Base-by-base conservation (phyloP, 2,329 filamentous ascomycete genomes). In the Xylaria sp. region DNA sequence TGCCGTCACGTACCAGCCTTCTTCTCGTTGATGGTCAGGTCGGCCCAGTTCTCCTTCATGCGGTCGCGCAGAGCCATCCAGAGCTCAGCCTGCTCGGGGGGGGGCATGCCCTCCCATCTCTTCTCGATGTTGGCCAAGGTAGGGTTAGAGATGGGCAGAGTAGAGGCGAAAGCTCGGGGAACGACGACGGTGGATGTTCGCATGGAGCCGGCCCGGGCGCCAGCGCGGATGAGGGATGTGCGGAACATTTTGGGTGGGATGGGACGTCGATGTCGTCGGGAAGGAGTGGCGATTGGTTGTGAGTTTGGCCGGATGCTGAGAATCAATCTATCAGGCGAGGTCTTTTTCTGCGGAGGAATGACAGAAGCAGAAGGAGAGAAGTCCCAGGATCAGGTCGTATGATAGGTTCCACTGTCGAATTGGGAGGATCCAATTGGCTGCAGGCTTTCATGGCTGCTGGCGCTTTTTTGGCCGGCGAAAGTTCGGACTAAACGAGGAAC, bases 21-120 rank as follows among this genome's bases (percentile, higher is more conserved):
- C 90, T 99, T 96, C 85, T 99, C 94, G 79, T 94, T 89, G 73
- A 95, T 69, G 55, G 94, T 97, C 81, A 99, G 82, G 74, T 97
- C 91, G 74, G 88, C 85, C 94, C 94, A 99, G 82, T 91, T 92
- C 71, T 85, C 87, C 90, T 96, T 97, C 94, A 99, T 99, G 74
- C 94, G 89, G 81, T 99, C 94, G 78, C 94, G 87, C 77, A 99
- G 83, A 70, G 89, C 83, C 94, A 99, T 99, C 94, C 94, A 99
- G 71, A 99, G 83, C 75, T 99, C 94, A 69, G 94, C 94, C 86
- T 99, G 94, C 85, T 99, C 94, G 83, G 96, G 92, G 66, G 94
- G 91, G 61, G 93, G 92, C 90, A 97, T 92, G 66, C 82, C 85
- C 83, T 99, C 94, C 94, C 94, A 99, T 82, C 94, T 85, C 88